Evolutionary conservation across 2,329 filamentous ascomycete species (phyloP).

Genomic region (Sclerotinia borealis): DNA sequence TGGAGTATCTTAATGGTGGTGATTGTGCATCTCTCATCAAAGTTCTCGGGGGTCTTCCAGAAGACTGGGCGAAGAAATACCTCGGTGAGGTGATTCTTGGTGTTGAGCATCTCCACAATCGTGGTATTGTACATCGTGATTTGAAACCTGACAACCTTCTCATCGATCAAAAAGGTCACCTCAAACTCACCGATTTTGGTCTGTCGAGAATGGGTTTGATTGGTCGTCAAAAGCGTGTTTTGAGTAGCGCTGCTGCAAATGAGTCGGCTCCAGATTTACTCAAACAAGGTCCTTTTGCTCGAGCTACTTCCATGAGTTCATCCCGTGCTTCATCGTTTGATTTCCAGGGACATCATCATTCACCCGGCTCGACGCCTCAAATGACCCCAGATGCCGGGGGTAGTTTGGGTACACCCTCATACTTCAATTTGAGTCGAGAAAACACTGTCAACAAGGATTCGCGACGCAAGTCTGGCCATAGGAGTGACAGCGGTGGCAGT

Average conservation of each 20-base stretch:
- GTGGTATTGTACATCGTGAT: constrained; percentile 94
- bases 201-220: constrained; percentile 95
- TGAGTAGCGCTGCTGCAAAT: constrained; percentile 65
- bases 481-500: constrained; percentile 89
- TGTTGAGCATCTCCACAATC: constrained; percentile 88
- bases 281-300: constrained; percentile 85
- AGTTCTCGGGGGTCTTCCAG: constrained; percentile 80
- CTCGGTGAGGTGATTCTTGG: constrained; percentile 94
- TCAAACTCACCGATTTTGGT: constrained; percentile 97
- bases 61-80: constrained; percentile 98
- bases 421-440: constrained; percentile 73
- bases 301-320: constrained; percentile 77
- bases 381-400: constrained; percentile 71
- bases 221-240: constrained; percentile 87
- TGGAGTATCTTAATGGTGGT: constrained; percentile 97
- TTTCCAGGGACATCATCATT: constrained; percentile 67
- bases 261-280: constrained; percentile 89
- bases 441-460: constrained; percentile 53
- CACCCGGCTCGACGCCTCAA: constrained; percentile 76
- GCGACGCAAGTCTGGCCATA: constrained; percentile 61
- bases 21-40: constrained; percentile 97
- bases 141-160: constrained; percentile 95
- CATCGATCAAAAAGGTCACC: constrained; percentile 92
- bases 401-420: constrained; percentile 77
- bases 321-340: constrained; percentile 94